These are phyloP conservation scores for Datura wrightii DNA, from an alignment of 257 asterid species.

Conservation along the genomic window DNA sequence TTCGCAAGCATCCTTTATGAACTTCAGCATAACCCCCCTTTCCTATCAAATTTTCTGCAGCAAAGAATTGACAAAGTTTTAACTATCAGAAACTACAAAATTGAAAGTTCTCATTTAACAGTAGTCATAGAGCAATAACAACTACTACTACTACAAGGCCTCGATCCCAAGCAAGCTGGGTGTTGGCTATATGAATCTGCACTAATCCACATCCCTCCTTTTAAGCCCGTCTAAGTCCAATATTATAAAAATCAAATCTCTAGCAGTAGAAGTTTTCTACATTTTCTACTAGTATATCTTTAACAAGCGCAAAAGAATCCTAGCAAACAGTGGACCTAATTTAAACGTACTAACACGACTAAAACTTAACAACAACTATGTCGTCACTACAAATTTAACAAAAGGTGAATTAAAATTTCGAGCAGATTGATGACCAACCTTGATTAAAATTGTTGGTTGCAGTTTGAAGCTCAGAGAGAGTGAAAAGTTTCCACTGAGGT, in stretches of 20 bases:
- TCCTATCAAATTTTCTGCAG: conserved; percentile 72
- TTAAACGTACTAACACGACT: background rate
- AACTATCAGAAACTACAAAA: background rate
- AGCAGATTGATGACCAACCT: conserved; percentile 49
- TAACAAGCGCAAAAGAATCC: background rate
- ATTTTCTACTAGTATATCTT: background rate
- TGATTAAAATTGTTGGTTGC: conserved; percentile 79
- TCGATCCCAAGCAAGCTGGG: background rate
- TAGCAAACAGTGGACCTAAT: too few relatives aligned
- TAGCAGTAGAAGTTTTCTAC: background rate
- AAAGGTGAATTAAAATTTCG: background rate
- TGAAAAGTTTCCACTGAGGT: conserved; percentile 90
- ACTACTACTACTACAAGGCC: background rate
- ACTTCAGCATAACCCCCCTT: conserved; percentile 98
- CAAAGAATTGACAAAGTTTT: background rate
- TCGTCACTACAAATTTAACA: background rate
- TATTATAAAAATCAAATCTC: background rate
- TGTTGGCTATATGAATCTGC: too few relatives aligned
- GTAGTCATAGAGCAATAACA: background rate
- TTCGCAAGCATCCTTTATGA: conserved; percentile 69
- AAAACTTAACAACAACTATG: background rate
- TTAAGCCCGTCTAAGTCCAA: background rate
- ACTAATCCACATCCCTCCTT: background rate
- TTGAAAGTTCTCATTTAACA: background rate
- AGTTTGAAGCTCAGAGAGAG: conserved; percentile 66